These are phyloP conservation scores for Xylaria intraflava DNA, from an alignment of 495 filamentous ascomycete species.

Conservation along the genomic window DNA sequence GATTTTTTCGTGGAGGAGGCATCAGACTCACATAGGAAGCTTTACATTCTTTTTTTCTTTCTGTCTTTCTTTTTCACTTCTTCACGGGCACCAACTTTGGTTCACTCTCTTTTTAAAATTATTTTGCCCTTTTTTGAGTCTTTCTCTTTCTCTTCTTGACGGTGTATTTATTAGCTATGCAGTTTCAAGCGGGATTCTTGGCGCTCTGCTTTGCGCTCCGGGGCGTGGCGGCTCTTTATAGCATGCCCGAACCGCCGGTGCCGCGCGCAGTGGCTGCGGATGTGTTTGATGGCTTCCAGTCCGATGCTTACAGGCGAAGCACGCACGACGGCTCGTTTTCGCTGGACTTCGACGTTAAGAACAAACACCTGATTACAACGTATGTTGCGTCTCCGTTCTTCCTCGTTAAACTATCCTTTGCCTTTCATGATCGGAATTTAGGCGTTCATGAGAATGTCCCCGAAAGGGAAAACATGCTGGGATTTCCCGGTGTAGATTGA, in stretches of 20 bases:
- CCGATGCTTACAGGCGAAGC: constrained; percentile 3
- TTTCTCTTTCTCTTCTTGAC: background rate
- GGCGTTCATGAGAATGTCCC: too few relatives aligned
- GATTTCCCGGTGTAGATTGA: too few relatives aligned
- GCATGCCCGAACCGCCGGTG: background rate
- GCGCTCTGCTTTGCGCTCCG: background rate
- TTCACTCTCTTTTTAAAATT: constrained; percentile 1
- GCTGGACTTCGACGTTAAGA: constrained; percentile 13
- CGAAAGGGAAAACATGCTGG: background rate
- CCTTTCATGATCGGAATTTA: too few relatives aligned
- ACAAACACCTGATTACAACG: constrained; percentile 17
- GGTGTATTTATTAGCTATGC: background rate
- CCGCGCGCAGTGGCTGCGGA: background rate
- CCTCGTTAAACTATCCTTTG: too few relatives aligned
- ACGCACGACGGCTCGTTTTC: constrained; percentile 14
- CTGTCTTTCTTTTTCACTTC: background rate
- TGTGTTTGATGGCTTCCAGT: background rate
- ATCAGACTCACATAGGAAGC: too few relatives aligned
- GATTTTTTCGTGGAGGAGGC: too few relatives aligned
- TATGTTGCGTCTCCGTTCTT: constrained; percentile 6
- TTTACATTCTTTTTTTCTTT: background rate
- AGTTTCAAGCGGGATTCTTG: background rate
- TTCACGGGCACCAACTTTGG: background rate
- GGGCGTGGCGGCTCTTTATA: constrained; percentile 1
- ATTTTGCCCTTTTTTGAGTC: background rate